Base-by-base conservation (phyloP, 306 rosid species). In the Castanopsis chinensis region DNA sequence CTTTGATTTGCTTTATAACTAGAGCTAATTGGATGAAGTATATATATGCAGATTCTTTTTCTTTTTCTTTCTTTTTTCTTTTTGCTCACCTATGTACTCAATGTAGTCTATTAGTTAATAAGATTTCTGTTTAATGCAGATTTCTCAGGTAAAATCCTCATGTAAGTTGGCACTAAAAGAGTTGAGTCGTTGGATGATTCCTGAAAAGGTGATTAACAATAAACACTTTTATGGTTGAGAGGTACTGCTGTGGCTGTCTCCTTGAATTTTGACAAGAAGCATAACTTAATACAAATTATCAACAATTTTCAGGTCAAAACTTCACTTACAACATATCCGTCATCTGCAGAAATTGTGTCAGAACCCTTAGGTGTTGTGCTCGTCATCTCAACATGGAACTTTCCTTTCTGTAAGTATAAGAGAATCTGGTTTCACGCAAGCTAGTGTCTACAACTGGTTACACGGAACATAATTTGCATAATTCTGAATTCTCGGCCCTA, bases 301-400 rank as follows among this genome's bases (percentile, higher is more conserved):
- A 30, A 20, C 19, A 0, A 33, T 52, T 83, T 88, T 79, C 83
- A 93, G 98, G 97, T 90, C 72, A 87, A 84, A 15, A 93, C 97
- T 80, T 83, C 97, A 79, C 77, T 93, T 64, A 65, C 97, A 54
- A 61, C 94, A 81, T 93, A 41, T 83, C 97, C 97, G 67, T 93
- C 98, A 77, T 84, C 96, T 37, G 98, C 97, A 69, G 92, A 93
- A 87, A 91, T 93, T 65, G 93, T 91, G 37, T 76, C 98, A 67
- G 98, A 93, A 80, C 98, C 98, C 52, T 79, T 93, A n/a, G 98
- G 98, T 73, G 94, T 91, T 72, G 98, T 93, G 73, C 75, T 93
- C 90, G 91, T 93, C 84, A 91, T 93, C 87, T 90, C 98, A 74
- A 87, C 98, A 35, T 93, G 98, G 98, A 93, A 93, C 85, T 93